Base-by-base conservation (phyloP, 768 basidiomycete species). In the Leucogyrophana mollusca region DNA sequence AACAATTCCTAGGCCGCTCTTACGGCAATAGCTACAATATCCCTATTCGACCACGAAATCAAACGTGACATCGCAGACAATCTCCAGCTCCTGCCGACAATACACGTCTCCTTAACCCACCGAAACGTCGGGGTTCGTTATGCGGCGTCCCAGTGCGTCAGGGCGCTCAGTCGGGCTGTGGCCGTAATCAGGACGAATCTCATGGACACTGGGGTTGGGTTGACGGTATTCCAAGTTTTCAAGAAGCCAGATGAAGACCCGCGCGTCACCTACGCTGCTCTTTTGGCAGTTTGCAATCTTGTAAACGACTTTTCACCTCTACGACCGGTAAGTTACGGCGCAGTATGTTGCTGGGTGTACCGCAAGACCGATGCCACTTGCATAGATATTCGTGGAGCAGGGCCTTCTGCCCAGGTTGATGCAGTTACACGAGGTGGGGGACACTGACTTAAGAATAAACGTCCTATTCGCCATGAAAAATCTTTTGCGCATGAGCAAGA, bases 381-480 rank as follows among this genome's bases (percentile, higher is more conserved):
- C 43, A 8, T 47, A 90, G 84, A 74, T 73, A 6, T 77, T 89
- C 47, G 66, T 94, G 11, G 78, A 82, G 24, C 73, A 86, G 47
- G 87, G 85, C 0, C 69, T 88, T 1, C 72, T 94, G 45, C 69
- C 77, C 1, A 68, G 87, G 1, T 69, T 94, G 8, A 77, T 84
- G 22, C 70, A 77, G 40, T 67, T 93, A 2, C 62, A 86, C 3
- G 62, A 69, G 21, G 70, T 70, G 7, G 70, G 70, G 0, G 82
- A 90, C 49, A 70, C 75, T 8, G 72, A 74, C 0, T 69, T 93
- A 6, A 71, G 80, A 6, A 60, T 86, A 22, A 91, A 82, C 51
- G 80, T 86, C 0, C 58, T 94, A n/a, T 94, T 93, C 92, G 87
- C 86, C 0, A 65, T 94, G 27, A 92, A 90, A 62, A 96, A 94